Percentiles rank a stretch among this genome's conserved stretches.
These are phyloP conservation scores for Plantago elongata DNA, from an alignment of 257 asterid genomes.

Conservation along the genomic window DNA sequence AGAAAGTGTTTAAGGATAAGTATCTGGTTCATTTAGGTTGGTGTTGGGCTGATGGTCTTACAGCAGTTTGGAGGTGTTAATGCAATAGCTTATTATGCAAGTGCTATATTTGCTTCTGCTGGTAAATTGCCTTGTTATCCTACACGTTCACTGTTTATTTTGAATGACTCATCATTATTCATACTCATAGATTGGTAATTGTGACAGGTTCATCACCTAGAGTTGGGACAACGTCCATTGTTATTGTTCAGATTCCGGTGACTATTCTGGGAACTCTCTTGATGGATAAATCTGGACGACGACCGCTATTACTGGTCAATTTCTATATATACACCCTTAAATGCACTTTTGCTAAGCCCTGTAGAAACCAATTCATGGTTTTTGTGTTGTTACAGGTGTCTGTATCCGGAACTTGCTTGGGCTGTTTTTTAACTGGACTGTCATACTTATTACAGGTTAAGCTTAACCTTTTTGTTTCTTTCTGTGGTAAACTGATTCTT, in stretches of 20 bases:
- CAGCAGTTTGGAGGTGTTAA: constrained; percentile 91
- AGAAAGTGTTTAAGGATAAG: background rate
- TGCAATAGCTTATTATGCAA: constrained; percentile 83
- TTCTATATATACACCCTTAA: background rate
- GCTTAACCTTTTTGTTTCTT: background rate
- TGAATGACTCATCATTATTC: background rate
- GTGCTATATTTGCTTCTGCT: constrained; percentile 75
- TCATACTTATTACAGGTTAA: constrained; percentile 74
- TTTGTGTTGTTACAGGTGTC: constrained; percentile 46
- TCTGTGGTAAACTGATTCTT: background rate
- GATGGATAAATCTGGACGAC: constrained; percentile 84
- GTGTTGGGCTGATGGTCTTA: constrained; percentile 85
- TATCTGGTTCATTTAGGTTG: constrained; percentile 45
- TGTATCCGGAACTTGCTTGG: constrained; percentile 70
- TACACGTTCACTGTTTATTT: background rate
- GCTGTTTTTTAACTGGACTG: constrained; percentile 60
- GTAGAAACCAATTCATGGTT: constrained; percentile 6
- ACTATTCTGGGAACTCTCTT: constrained; percentile 60
- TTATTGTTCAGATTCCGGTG: constrained; percentile 79
- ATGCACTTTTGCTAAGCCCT: background rate
- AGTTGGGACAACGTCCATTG: constrained; percentile 82
- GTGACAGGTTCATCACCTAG: constrained; percentile 61
- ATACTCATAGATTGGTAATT: constrained; percentile 12
- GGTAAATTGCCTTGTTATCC: constrained; percentile 33
- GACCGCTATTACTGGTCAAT: constrained; percentile 63